Percentiles rank a stretch among this genome's conserved stretches.
phyloP scores from a whole-genome alignment of 192 early-diverging fungal genomes.

The Linnemannia schmuckeri region DNA sequence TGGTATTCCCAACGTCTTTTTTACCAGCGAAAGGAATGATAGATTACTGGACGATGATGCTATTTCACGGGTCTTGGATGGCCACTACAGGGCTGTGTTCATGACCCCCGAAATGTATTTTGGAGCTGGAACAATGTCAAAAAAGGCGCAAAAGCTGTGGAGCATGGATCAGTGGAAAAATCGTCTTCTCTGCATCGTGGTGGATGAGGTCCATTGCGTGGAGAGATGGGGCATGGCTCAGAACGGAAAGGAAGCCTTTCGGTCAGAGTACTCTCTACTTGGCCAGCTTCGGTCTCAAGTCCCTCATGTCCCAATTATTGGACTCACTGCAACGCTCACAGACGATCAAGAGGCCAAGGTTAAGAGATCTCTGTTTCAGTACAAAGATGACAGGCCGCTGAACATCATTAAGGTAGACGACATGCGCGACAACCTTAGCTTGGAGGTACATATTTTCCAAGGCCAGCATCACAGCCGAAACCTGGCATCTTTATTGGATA shows the following conservation, averaged over 20 bases:
- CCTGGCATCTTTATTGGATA: too few relatives aligned
- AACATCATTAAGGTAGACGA: too few relatives aligned
- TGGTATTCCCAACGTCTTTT: too few relatives aligned
- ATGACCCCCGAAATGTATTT: constrained; percentile 34
- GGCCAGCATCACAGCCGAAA: too few relatives aligned
- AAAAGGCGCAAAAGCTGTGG: constrained; percentile 9
- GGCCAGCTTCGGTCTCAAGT: constrained; percentile 4
- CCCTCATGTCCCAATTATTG: neutral
- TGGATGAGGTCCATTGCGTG: constrained; percentile 26
- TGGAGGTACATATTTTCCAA: neutral
- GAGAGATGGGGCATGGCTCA: constrained; percentile 8
- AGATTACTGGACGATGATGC: too few relatives aligned
- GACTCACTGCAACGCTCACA: too few relatives aligned
- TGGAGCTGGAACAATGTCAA: neutral
- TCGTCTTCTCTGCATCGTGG: neutral
- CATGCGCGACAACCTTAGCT: too few relatives aligned
- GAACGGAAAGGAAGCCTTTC: neutral
- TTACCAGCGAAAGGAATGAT: too few relatives aligned
- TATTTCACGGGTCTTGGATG: too few relatives aligned
- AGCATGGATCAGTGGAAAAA: neutral
- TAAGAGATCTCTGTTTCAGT: too few relatives aligned
- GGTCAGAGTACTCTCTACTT: neutral
- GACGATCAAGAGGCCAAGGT: too few relatives aligned
- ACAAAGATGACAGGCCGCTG: too few relatives aligned
- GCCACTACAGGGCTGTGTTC: constrained; percentile 27